Conservation (phyloP, 805 yeast genomes). For the Kodamaea laetipori region DNA sequence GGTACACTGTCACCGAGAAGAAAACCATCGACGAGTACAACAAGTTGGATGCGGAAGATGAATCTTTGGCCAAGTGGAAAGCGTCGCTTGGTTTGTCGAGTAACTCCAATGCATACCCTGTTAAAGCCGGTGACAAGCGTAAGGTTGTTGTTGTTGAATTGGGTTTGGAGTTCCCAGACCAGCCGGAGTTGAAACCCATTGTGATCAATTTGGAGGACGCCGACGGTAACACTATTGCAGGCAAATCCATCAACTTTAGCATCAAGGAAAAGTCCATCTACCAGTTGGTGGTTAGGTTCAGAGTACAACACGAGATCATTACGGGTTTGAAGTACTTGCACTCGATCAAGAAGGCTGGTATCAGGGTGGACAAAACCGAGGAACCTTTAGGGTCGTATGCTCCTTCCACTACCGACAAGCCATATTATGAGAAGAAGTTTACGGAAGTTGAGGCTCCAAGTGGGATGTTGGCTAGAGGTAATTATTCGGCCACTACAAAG, state of each 20-base stretch:
- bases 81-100: constrained; percentile 76
- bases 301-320: constrained; percentile 86
- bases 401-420: constrained; percentile 81
- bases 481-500: constrained; percentile 76
- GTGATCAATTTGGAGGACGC: constrained; percentile 66
- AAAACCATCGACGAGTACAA: constrained; percentile 84
- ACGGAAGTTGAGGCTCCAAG: constrained; percentile 82
- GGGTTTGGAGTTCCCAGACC: constrained; percentile 67
- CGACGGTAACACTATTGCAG: constrained; percentile 53
- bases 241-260: constrained; percentile 66
- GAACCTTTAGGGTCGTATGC: constrained; percentile 91
- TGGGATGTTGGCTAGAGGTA: constrained; percentile 86
- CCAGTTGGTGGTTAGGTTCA: constrained; percentile 70
- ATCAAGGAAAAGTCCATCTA: constrained; percentile 80
- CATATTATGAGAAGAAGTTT: constrained; percentile 63
- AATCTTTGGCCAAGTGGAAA: constrained; percentile 89
- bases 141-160: constrained; percentile 79
- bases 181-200: constrained; percentile 58
- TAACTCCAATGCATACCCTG: constrained; percentile 56
- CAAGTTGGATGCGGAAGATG: constrained; percentile 85
- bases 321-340: constrained; percentile 89
- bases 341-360: constrained; percentile 82
- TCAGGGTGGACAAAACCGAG: constrained; percentile 80
- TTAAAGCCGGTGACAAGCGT: constrained; percentile 69
- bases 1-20: constrained; percentile 65